Base-by-base conservation (phyloP, 2,329 filamentous ascomycete genomes). In the Phoma sp. region DNA sequence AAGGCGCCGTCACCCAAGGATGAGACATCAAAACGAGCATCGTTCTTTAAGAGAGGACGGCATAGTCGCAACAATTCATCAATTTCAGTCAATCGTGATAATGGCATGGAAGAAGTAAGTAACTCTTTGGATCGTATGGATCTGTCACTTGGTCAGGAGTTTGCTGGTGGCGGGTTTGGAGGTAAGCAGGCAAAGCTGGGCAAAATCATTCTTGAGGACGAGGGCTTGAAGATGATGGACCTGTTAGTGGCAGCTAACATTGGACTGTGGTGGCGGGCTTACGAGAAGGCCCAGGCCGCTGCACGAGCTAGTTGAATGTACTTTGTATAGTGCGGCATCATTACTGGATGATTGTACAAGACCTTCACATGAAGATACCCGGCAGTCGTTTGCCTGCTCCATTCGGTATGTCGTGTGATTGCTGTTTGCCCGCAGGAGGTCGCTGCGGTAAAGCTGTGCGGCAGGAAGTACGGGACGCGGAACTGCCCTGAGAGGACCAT, bases 201-300 rank as follows among this genome's bases (percentile, higher is more conserved):
- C 0, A 99, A 98, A 76, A 78, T 99, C 46, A 91, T 98, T 46
- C 83, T 99, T 33, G 86, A 92, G 64, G 87, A 93, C 51, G 93
- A 96, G 67, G 95, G 95, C 0, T 77, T 96, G 61, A 96, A 96
- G 79, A 98, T 99, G 93, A 76, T 98, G 66, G 95, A 99, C 79
- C 75, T 99, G 54, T 80, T 96, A 0, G 91, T 99, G 18, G 91
- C 93, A 4, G 89, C 92, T 9, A 97, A 96, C 70, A 85, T 99
- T 77, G 91, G 90, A 1, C 79, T 98, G 13, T 99, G 93, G 91
- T 98, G 93, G 93, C 87, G 87, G 65, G 86, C 90, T 4, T 97
- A 92, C 84, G 89, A 91, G 65, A 81, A 78, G 43, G 60, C 62
- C 9, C 52, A 55, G 27, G 52, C 52, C n/a, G 52, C 46, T 35